phyloP scores from a whole-genome alignment of 1,284 basidiomycete genomes.

The Naganishia liquefaciens region DNA sequence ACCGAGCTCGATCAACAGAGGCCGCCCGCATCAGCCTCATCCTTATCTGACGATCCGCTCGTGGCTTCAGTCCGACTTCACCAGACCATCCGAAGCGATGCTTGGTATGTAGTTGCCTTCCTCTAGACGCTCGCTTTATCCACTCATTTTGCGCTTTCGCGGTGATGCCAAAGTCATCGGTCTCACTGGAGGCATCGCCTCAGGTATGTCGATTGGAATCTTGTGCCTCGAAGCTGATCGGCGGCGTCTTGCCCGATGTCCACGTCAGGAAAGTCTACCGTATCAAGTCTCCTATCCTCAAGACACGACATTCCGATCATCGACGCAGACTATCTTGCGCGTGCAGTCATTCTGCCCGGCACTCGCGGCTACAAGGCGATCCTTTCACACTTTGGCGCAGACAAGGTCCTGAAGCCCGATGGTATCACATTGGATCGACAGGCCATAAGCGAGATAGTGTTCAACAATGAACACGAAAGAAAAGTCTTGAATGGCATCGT shows the following conservation, averaged over 20 bases:
- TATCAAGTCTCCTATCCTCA: constrained; percentile 68
- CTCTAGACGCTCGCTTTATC: too few relatives aligned
- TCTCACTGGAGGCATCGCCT: constrained; percentile 93
- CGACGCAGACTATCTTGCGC: constrained; percentile 89
- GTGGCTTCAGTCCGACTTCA: too few relatives aligned
- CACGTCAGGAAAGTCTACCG: constrained; percentile 72
- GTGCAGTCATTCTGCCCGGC: constrained; percentile 82
- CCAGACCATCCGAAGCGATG: constrained; percentile 1
- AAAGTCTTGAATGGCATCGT: constrained; percentile 79
- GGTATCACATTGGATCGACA: constrained; percentile 73
- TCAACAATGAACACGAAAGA: constrained; percentile 72
- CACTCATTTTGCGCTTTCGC: not conserved
- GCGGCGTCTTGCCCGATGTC: constrained; percentile 11
- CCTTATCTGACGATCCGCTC: too few relatives aligned
- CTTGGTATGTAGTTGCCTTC: not conserved
- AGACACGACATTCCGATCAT: constrained; percentile 71
- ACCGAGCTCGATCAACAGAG: not conserved
- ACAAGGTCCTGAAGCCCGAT: constrained; percentile 64
- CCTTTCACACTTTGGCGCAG: constrained; percentile 68
- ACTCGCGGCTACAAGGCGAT: constrained; percentile 72
- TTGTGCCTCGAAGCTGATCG: not conserved
- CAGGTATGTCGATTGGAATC: constrained; percentile 59
- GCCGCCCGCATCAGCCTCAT: not conserved
- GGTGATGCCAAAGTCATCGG: constrained; percentile 70
- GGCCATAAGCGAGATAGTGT: constrained; percentile 81